Percentiles rank a stretch among this genome's conserved stretches.
Evolutionary conservation across 108 stramenopile species (phyloP).

Genomic region (Phaeodactylum tricornutum): DNA sequence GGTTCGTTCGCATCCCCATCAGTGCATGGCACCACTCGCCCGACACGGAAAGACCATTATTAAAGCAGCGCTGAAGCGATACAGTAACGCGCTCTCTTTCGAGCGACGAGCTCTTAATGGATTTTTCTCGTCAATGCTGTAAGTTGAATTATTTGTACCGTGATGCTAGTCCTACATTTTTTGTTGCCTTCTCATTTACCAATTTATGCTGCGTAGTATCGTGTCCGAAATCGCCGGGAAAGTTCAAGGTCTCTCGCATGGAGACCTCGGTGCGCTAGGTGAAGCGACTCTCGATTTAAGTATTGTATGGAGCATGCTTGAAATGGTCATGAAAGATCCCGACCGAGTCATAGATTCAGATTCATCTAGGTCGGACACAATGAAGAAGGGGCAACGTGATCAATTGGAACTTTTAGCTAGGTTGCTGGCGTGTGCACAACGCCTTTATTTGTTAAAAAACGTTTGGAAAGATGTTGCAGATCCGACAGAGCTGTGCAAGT

Average conservation of each 20-base stretch:
- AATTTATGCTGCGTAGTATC: conserved; percentile 10
- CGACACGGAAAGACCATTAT: conserved; percentile 25
- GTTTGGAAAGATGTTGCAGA: conserved; percentile 25
- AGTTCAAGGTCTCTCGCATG: conserved; percentile 27
- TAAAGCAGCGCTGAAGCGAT: conserved; percentile 5
- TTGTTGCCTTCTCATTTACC: conserved; percentile 2
- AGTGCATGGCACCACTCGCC: conserved; percentile 19
- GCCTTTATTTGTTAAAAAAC: conserved; percentile 35
- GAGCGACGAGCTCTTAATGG: conserved; percentile 12
- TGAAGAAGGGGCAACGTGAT: conserved; percentile 41
- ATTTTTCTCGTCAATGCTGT: conserved; percentile 9
- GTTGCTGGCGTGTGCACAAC: conserved; percentile 53
- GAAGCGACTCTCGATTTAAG: conserved; percentile 23
- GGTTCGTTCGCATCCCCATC: conserved; percentile 16
- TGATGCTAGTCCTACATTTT: neutral
- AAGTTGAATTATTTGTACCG: no score
- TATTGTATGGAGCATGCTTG: conserved; percentile 17
- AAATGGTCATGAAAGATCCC: conserved; percentile 14
- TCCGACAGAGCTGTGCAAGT: conserved; percentile 18
- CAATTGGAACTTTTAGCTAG: conserved; percentile 58
- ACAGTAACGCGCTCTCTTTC: neutral
- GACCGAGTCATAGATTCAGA: conserved; percentile 5
- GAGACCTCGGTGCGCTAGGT: conserved; percentile 50
- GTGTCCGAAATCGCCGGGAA: conserved; percentile 28
- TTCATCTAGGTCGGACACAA: conserved; percentile 3